Evolutionary conservation across 2,329 filamentous ascomycete genomes (phyloP).

Genomic region (Davidsoniella eucalypti): DNA sequence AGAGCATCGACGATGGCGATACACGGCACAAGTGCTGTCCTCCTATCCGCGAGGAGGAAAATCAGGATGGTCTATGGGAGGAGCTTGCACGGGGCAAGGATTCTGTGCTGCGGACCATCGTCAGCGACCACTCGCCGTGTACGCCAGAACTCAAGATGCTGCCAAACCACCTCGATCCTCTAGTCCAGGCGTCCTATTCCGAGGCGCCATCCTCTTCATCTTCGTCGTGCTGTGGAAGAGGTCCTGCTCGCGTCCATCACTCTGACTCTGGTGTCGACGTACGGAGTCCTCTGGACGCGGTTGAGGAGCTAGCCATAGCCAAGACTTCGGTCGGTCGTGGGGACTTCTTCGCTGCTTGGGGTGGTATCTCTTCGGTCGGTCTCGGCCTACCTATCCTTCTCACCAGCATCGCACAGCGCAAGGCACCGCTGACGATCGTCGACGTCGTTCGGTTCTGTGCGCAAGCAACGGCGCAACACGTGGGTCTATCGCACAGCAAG

Average conservation of each 20-base stretch:
- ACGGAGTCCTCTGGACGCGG: constrained; percentile 22
- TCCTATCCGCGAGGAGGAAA: constrained; percentile 64
- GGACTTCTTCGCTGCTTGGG: constrained; percentile 94
- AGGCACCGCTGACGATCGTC: constrained; percentile 35
- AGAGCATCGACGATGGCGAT: constrained; percentile 69
- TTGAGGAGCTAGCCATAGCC: constrained; percentile 17
- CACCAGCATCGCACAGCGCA: constrained; percentile 44
- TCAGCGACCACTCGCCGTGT: constrained; percentile 92
- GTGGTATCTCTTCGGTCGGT: constrained; percentile 86
- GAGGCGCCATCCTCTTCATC: neutral
- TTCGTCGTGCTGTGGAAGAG: constrained; percentile 14
- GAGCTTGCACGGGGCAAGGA: constrained; percentile 50
- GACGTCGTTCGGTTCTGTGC: constrained; percentile 79
- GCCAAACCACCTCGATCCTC: constrained; percentile 35
- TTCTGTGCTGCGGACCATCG: constrained; percentile 78
- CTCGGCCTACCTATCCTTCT: constrained; percentile 82
- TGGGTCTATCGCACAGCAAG: constrained; percentile 67
- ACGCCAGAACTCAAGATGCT: constrained; percentile 87
- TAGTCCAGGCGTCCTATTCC: neutral
- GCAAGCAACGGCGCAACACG: constrained; percentile 71
- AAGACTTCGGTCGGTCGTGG: constrained; percentile 28
- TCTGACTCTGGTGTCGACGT: constrained; percentile 38
- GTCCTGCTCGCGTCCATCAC: constrained; percentile 23
- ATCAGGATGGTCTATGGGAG: constrained; percentile 75
- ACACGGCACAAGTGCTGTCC: constrained; percentile 92